phyloP scores from a whole-genome alignment of 176 grass and related monocot genomes.

The Musa itinerans region DNA sequence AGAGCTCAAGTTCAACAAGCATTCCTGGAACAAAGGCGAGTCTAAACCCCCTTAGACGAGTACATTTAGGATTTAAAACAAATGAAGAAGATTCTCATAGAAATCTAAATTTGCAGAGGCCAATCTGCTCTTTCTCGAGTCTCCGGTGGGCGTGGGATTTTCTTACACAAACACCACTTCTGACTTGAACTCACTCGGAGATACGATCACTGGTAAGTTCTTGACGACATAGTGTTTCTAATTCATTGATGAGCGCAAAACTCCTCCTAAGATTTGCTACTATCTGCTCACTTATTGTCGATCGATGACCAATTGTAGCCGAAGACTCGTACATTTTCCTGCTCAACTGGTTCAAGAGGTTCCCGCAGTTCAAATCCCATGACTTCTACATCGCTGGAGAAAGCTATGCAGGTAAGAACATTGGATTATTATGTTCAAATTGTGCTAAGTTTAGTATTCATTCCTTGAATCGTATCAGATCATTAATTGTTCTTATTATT shows the following conservation, averaged over 20 bases:
- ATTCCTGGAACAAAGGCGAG: constrained; percentile 23
- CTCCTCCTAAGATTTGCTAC: no score
- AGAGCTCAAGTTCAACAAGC: constrained; percentile 6
- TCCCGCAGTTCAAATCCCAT: constrained; percentile 40
- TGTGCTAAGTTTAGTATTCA: neutral
- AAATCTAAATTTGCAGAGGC: neutral
- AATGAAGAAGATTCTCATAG: no score
- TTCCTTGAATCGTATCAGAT: neutral
- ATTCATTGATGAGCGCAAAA: neutral
- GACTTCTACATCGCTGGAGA: constrained; percentile 61
- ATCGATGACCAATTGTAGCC: neutral
- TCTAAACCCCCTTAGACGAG: no score
- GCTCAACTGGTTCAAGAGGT: constrained; percentile 15
- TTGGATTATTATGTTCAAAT: neutral
- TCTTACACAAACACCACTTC: constrained; percentile 11
- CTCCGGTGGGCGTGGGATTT: constrained; percentile 8
- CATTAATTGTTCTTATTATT: neutral
- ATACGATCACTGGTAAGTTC: neutral
- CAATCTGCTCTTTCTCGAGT: constrained; percentile 3
- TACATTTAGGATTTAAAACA: no score
- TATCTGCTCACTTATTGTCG: neutral
- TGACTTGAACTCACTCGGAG: neutral
- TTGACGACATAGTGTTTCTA: neutral
- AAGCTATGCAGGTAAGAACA: constrained; percentile 41
- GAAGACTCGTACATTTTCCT: constrained; percentile 2